Evolutionary conservation across 2,329 filamentous ascomycete species (phyloP).

Genomic region (Monilinia laxa): DNA sequence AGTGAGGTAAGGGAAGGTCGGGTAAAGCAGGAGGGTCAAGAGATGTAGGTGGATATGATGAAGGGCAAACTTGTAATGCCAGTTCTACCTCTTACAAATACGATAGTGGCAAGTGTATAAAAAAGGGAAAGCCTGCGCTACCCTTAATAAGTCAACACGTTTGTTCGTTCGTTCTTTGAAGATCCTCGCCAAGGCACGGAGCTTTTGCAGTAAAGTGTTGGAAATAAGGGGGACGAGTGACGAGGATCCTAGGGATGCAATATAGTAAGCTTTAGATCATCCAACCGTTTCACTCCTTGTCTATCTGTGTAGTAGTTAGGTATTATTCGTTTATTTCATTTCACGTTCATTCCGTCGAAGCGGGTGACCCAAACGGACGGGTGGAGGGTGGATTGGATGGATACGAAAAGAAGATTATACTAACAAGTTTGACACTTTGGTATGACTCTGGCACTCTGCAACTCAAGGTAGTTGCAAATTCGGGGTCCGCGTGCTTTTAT

Average conservation of each 20-base stretch:
- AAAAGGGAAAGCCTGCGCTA: slow-evolving; percentile 8
- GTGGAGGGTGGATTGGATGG: neutral
- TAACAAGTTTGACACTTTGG: slow-evolving; percentile 10
- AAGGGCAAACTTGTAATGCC: neutral
- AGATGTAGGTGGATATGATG: neutral
- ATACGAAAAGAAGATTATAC: slow-evolving; percentile 11
- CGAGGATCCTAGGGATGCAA: neutral
- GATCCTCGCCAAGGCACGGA: slow-evolving; percentile 16
- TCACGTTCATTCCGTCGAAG: neutral
- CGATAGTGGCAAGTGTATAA: slow-evolving; percentile 9
- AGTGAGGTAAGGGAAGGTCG: neutral
- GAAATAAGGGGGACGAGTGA: slow-evolving; percentile 5
- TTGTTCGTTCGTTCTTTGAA: slow-evolving; percentile 1
- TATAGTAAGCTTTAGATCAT: slow-evolving; percentile 18
- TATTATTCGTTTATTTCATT: neutral
- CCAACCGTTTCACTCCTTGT: neutral
- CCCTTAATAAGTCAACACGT: slow-evolving; percentile 17
- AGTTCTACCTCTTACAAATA: slow-evolving; percentile 9
- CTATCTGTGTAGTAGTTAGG: neutral
- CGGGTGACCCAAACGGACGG: neutral
- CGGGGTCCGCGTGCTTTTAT: neutral
- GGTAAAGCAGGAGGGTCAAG: neutral
- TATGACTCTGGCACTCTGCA: slow-evolving; percentile 6
- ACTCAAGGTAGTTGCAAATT: neutral
- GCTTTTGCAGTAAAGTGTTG: neutral